Percentiles rank a stretch among this genome's conserved stretches.
Evolutionary conservation across 305 asterid species (phyloP).

Genomic region (Solanum chacoense): DNA sequence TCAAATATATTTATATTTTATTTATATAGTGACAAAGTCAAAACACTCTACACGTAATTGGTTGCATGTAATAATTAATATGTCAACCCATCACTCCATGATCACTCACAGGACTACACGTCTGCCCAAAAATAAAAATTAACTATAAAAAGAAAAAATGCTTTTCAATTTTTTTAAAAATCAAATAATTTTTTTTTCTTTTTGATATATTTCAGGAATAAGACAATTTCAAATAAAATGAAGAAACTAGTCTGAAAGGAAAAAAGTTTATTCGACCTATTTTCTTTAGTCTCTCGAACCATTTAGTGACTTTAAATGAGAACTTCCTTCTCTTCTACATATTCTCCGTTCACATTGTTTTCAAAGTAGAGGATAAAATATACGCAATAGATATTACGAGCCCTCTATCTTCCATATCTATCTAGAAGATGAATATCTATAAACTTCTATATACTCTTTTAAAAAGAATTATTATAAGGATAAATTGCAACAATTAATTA

Average conservation of each 20-base stretch:
- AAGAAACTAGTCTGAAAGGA: not conserved
- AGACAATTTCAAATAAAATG: not conserved
- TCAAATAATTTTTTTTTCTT: not conserved
- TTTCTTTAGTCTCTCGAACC: not conserved
- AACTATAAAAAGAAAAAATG: not conserved
- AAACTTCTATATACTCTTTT: not conserved
- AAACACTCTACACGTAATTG: not conserved
- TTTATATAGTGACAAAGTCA: not conserved
- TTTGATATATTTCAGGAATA: not conserved
- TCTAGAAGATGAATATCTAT: not conserved
- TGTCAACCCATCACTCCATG: not conserved
- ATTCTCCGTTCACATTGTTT: not conserved
- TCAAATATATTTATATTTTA: not conserved
- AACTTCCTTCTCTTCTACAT: not conserved
- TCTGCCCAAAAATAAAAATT: not conserved
- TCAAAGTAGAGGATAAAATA: not conserved
- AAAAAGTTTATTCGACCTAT: not conserved
- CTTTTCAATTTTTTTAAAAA: not conserved
- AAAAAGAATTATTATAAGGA: not conserved
- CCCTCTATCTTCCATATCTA: not conserved
- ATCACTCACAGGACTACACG: not conserved
- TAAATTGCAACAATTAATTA: not conserved
- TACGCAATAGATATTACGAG: fast-evolving
- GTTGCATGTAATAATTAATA: not conserved
- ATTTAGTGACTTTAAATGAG: not conserved